phyloP scores from a whole-genome alignment of 1,139 yeast species.

The Nakaseomyces nivariensis region DNA sequence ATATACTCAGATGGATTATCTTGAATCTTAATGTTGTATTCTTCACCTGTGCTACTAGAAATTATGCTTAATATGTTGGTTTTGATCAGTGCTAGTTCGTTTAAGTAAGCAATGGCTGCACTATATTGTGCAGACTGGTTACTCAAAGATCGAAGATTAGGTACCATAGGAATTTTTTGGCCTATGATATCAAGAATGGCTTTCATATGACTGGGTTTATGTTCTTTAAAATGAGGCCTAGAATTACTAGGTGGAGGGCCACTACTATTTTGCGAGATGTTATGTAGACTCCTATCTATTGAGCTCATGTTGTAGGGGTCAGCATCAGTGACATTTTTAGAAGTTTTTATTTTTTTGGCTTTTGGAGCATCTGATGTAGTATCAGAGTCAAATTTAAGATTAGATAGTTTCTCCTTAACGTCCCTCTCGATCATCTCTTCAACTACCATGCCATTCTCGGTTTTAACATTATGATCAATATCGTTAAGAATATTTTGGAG shows the following conservation, averaged over 20 bases:
- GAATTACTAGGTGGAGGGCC: not conserved
- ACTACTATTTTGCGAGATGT: not conserved
- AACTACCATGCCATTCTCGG: not conserved
- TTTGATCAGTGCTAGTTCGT: not conserved
- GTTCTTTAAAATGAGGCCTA: too few relatives aligned
- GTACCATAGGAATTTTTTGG: not conserved
- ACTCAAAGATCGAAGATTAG: not conserved
- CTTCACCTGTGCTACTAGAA: not conserved
- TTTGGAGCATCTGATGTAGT: not conserved
- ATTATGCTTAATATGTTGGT: not conserved
- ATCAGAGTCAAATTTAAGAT: conserved; percentile 1
- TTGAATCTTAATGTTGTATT: not conserved
- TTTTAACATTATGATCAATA: conserved; percentile 5
- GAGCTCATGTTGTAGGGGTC: not conserved
- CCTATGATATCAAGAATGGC: not conserved
- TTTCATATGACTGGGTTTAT: not conserved
- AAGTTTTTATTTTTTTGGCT: not conserved
- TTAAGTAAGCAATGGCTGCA: not conserved
- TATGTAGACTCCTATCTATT: not conserved
- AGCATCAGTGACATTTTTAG: not conserved
- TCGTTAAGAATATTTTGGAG: conserved; percentile 16
- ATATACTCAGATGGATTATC: not conserved
- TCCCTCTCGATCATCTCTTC: not conserved
- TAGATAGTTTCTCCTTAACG: not conserved
- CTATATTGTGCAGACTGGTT: not conserved